Evolutionary conservation across 192 early-diverging fungal species (phyloP).

Genomic region (Backusella parvicylindrica): DNA sequence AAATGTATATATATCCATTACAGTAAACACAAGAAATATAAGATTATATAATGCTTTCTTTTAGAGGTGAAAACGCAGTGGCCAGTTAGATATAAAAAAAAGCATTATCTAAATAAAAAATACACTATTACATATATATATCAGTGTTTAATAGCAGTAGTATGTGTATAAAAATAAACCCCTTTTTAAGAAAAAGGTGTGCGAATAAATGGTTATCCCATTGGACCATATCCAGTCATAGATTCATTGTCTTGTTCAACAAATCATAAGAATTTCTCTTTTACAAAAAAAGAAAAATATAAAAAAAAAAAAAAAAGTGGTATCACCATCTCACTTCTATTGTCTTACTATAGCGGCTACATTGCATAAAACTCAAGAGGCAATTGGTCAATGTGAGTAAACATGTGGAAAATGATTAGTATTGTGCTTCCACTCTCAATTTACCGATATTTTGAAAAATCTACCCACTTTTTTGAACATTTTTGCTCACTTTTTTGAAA

Average conservation of each 20-base stretch:
- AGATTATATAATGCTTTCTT: neutral
- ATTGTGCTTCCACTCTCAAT: no score
- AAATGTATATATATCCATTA: neutral
- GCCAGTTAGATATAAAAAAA: neutral
- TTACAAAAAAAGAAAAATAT: neutral
- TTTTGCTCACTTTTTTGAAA: no score
- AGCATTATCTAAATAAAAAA: neutral
- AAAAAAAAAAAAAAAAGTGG: neutral
- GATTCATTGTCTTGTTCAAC: neutral
- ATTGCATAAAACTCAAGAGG: neutral
- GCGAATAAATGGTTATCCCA: neutral
- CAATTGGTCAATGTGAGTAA: neutral
- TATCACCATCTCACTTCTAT: neutral
- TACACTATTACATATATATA: no score
- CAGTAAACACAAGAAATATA: neutral
- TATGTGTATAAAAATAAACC: no score
- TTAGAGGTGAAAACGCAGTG: neutral
- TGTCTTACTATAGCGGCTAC: neutral
- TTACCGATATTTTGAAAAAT: no score
- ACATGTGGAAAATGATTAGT: neutral
- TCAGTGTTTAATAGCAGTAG: no score
- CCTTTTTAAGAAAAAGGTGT: neutral
- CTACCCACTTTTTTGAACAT: no score
- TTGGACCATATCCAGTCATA: neutral
- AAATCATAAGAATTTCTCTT: no score